Base-by-base conservation (phyloP, 2,329 filamentous ascomycete species). In the Calcarisporium arbuscula region DNA sequence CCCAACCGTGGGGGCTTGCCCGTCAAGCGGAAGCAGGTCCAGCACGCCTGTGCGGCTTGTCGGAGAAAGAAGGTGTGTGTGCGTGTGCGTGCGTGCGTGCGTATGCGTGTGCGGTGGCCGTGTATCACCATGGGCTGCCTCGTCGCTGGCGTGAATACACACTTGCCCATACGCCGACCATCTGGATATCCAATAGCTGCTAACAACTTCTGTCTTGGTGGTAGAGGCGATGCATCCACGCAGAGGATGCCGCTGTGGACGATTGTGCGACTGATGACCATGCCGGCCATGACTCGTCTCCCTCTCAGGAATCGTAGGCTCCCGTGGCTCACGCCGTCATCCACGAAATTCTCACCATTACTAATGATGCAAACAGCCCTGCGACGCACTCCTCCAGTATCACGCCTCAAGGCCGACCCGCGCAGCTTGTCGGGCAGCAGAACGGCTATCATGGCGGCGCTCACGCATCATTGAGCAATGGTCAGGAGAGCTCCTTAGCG, bases 1-100 rank as follows among this genome's bases (percentile, higher is more conserved):
- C 60, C 61, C 6, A 60, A 60, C 17, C 52, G 60, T 12, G 60
- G 60, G 30, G 73, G 72, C 14, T 54, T 77, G 38, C 73, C 73
- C 5, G 59, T 74, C 35, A 80, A 80, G 57, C 60, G 74, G 32
- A 74, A 74, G 43, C 75, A 79, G 48, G 72, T 76, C 16, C 65
- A 68, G 38, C 72, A 77, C 19, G 75, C 75, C 5, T 80, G 75
- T 42, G 59, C 63, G 0, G 54, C 60, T 3, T 80, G 75, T 44
- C 68, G 74, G 5, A 68, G 65, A 31, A 68, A 68, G 41, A 77
- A 77, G 62, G 70, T 71, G 32, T 30, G 50, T 33, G n/a, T n/a
- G n/a, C n/a, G n/a, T n/a, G n/a, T n/a, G n/a, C n/a, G n/a, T n/a
- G n/a, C n/a, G n/a, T n/a, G n/a, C n/a, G n/a, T n/a, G n/a, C n/a